Evolutionary conservation across 2,329 filamentous ascomycete genomes (phyloP), one percentile per base, ranked within the genome.

Genomic region (Orbilia blumenaviensis): DNA sequence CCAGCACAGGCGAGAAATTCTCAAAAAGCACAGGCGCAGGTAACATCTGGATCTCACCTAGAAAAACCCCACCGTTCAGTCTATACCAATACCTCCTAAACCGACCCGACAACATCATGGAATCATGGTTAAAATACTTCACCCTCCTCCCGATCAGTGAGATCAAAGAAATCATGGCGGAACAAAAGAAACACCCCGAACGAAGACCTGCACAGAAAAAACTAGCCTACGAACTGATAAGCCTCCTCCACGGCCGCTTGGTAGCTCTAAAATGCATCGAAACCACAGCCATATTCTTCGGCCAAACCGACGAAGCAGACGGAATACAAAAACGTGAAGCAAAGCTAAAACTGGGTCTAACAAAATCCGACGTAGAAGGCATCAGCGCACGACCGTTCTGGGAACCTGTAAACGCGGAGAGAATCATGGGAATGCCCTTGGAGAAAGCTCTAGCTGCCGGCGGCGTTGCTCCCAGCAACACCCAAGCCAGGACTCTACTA

Each of bases 41-140:
- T 25, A 98, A 98, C 82, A 84, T 99, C 36, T 99, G 95, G 95
- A 87, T 99, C 2, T 93, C 97, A 82, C 86, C 87, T 63, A 89
- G 90, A 80, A 88, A 93, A 87, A 96, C 94, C 0, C 89, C 87
- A 29, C 85, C 89, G 0, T 97, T 94, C 81, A 98, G 71, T 82
- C 77, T 42, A 2, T 10, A 44, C 44, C 21, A 94, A 82, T 97
- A 94, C 85, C 95, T 98, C 80, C 86, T 97, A 78, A 89, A 92
- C 60, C 90, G 91, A 0, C 86, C 93, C 0, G 95, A 99, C 81
- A 87, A 88, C 8, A 91, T 96, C 64, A 89, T 98, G 2, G 91
- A 93, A 82, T 87, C 86, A 32, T 91, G 96, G 77, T 86, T 99
- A 42, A 94, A 92, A 81, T 87, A 97, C 21, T 93, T 99, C 82